A percentile compares a stretch with the other conserved stretches of the same genome.
Conservation (phyloP, 108 stramenopile genomes). For the Nitzschia putrida region DNA sequence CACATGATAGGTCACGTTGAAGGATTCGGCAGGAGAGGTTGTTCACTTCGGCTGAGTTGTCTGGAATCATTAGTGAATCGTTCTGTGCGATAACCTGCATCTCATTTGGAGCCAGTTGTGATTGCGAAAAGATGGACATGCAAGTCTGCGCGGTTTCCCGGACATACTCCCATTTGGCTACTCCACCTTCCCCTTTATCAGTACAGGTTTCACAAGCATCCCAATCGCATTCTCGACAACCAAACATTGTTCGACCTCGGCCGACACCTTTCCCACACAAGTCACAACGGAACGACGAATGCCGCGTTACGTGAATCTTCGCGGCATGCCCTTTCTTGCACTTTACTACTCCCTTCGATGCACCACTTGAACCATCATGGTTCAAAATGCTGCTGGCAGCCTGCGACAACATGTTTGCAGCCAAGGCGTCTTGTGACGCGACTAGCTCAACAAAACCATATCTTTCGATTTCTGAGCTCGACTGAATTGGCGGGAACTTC, state of each 20-base stretch:
- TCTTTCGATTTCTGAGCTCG: slow-evolving; percentile 26
- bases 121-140: slow-evolving; percentile 12
- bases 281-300: slow-evolving; percentile 58
- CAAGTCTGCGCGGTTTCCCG: slow-evolving; percentile 29
- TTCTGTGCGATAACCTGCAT: slow-evolving; percentile 3
- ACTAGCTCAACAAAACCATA: slow-evolving; percentile 44
- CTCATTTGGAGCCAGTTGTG: background rate
- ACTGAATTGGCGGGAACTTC: slow-evolving; percentile 22
- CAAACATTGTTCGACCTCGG: slow-evolving; percentile 49
- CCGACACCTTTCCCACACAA: slow-evolving; percentile 58
- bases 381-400: slow-evolving; percentile 14
- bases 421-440: slow-evolving; percentile 34
- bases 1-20: slow-evolving; percentile 27
- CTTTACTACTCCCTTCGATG: slow-evolving; percentile 16
- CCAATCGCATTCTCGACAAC: slow-evolving; percentile 59
- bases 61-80: slow-evolving; percentile 5
- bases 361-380: background rate
- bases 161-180: slow-evolving; percentile 43
- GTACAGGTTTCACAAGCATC: slow-evolving; percentile 55
- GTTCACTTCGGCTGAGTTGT: slow-evolving; percentile 22
- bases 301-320: slow-evolving; percentile 48
- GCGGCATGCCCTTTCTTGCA: slow-evolving; percentile 52
- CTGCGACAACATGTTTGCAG: slow-evolving; percentile 27
- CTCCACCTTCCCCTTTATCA: slow-evolving; percentile 51
- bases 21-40: slow-evolving; percentile 21